These are phyloP conservation scores for Neostapfia colusana DNA, from an alignment of 176 grass and related monocot genomes.

Conservation along the genomic window DNA sequence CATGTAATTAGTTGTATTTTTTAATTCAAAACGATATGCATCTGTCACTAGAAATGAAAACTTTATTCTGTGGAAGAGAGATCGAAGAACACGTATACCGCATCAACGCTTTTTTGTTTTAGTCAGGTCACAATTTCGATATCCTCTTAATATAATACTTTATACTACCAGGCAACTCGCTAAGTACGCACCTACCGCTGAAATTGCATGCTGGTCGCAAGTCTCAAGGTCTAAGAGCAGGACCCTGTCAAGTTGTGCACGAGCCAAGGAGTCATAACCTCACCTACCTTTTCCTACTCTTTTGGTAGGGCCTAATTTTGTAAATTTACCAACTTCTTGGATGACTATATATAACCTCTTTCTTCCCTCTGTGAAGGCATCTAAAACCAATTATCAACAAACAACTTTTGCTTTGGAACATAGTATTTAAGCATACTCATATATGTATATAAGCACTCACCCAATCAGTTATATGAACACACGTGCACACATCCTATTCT, in stretches of 20 bases:
- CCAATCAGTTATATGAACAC: no score
- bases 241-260: slow-evolving; percentile 31
- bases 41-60: neutral
- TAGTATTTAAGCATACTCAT: no score
- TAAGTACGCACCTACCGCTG: neutral
- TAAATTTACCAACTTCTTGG: slow-evolving; percentile 17
- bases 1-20: no score
- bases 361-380: neutral
- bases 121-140: neutral
- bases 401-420: no score
- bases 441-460: no score
- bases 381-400: neutral
- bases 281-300: neutral
- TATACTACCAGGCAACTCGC: neutral
- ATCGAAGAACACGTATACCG: neutral
- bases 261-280: neutral
- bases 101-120: neutral
- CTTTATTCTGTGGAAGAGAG: neutral
- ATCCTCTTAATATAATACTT: neutral
- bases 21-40: neutral
- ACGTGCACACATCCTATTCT: no score
- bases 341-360: neutral
- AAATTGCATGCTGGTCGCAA: slow-evolving; percentile 14
- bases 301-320: slow-evolving; percentile 5
- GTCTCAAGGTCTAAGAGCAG: neutral